phyloP scores from a whole-genome alignment of 305 asterid species.

The Fraxinus greggii region DNA sequence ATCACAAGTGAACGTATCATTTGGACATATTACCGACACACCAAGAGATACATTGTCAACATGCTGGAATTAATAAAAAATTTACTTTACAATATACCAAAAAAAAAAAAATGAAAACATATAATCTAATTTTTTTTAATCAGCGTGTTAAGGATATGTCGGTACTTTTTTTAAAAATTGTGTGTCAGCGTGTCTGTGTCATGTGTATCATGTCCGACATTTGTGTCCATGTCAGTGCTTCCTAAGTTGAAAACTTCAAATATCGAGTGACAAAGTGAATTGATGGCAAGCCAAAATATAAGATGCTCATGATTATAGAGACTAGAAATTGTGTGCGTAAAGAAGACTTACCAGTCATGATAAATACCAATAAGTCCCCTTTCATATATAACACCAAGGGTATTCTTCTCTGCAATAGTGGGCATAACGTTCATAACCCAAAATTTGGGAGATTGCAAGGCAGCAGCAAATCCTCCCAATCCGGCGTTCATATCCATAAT shows the following conservation, averaged over 20 bases:
- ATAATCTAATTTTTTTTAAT: not conserved
- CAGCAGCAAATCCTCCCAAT: conserved; percentile 85
- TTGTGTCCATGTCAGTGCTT: not conserved
- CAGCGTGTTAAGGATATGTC: not conserved
- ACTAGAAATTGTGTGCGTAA: not conserved
- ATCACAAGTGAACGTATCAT: not conserved
- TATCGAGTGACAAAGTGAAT: not conserved
- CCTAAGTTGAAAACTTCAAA: not conserved
- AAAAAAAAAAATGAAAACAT: not conserved
- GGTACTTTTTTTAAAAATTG: not conserved
- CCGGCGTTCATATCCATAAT: conserved; percentile 98
- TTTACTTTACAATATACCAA: not conserved
- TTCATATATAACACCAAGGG: conserved; percentile 80
- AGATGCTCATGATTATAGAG: not conserved
- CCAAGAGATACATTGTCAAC: not conserved
- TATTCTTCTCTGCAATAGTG: conserved; percentile 73
- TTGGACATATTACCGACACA: not conserved
- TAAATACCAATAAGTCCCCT: conserved; percentile 85
- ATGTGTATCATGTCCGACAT: not conserved
- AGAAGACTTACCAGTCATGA: conserved; percentile 66
- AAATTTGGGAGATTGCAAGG: conserved; percentile 66
- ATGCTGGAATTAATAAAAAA: not conserved
- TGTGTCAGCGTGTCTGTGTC: not conserved
- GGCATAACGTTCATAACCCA: conserved; percentile 97
- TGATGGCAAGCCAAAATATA: not conserved